Evolutionary conservation across 2,329 filamentous ascomycete genomes (phyloP), one percentile per base, ranked within the genome.

Genomic region (Elsinoe australis): DNA sequence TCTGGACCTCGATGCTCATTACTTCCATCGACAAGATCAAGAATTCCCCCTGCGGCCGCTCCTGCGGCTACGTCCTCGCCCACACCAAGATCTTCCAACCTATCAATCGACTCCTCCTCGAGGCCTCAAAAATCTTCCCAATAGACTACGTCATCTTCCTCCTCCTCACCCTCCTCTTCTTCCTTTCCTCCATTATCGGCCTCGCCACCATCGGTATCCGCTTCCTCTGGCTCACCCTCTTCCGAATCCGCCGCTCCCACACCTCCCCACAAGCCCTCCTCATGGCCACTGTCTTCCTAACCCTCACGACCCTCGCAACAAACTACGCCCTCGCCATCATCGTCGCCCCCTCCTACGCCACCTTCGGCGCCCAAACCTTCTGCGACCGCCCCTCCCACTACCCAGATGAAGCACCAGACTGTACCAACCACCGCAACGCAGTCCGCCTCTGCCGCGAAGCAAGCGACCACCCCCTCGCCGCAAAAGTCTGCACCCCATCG

Each of bases 21-120:
- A 96, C 90, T 0, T 85, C 82, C 56, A 88, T 96, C 60, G 92
- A 98, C 76, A 96, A 96, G 71, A 87, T 88, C 28, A 89, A 85
- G 65, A 95, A 96, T 70, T 95, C 89, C 3, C 71, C 94, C 53
- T 98, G 92, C 76, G 90, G 92, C 64, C 73, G 81, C 51, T 82
- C 80, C 58, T 98, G 92, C 63, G 92, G 92, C 53, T 98, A 95
- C 67, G 85, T 96, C 42, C 75, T 98, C 3, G 87, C 82, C 34
- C 75, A 82, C 61, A 85, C 94, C 64, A 87, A 94, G 64, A 81
- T 96, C 57, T 94, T 95, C 72, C 92, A 98, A 64, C 92, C 92
- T 1, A 73, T 95, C 61, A 96, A 98, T 69, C 94, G 83, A 78
- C 72, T 94, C 50, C 79, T 95, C 52, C 80, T 94, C 54, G 76